Conservation (phyloP, 2,329 filamentous ascomycete species). For the Immersiporthe knoxdaviesiana region DNA sequence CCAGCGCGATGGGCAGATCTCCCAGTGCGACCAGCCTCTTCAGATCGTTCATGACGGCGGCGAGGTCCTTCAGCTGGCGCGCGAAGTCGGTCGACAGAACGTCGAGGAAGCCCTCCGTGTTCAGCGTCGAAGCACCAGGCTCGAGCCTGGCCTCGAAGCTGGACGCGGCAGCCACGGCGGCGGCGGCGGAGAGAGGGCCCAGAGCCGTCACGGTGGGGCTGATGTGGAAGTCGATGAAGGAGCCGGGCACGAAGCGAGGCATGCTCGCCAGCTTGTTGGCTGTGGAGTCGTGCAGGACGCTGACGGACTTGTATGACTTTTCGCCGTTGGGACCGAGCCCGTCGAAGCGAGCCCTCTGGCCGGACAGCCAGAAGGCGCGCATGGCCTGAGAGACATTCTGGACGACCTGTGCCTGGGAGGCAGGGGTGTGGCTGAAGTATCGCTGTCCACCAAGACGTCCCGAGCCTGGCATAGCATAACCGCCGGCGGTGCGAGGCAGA, state of each 20-base stretch:
- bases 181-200: conserved; percentile 65
- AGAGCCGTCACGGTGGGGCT: conserved; percentile 90
- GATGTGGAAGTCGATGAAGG: conserved; percentile 85
- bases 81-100: conserved; percentile 87
- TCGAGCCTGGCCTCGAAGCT: conserved; percentile 45
- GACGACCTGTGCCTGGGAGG: conserved; percentile 84
- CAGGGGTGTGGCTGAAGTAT: conserved; percentile 89
- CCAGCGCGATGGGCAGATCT: conserved; percentile 79
- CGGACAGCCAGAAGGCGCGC: conserved; percentile 88
- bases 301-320: conserved; percentile 79
- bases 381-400: conserved; percentile 95
- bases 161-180: conserved; percentile 55
- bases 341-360: conserved; percentile 85
- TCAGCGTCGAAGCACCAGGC: conserved; percentile 63
- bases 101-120: conserved; percentile 82
- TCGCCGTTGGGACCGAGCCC: conserved; percentile 74
- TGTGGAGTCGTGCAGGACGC: conserved; percentile 72
- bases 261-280: conserved; percentile 67
- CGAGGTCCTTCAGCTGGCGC: conserved; percentile 81
- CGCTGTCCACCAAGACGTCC: conserved; percentile 72
- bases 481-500: conserved; percentile 81
- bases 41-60: conserved; percentile 78
- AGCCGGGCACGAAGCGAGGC: conserved; percentile 65
- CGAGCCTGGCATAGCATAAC: conserved; percentile 76
- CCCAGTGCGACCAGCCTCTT: conserved; percentile 76